A percentile compares a stretch with the other conserved stretches of the same genome.
phyloP scores from a whole-genome alignment of 768 basidiomycete genomes.

The Harrya chromipes region DNA sequence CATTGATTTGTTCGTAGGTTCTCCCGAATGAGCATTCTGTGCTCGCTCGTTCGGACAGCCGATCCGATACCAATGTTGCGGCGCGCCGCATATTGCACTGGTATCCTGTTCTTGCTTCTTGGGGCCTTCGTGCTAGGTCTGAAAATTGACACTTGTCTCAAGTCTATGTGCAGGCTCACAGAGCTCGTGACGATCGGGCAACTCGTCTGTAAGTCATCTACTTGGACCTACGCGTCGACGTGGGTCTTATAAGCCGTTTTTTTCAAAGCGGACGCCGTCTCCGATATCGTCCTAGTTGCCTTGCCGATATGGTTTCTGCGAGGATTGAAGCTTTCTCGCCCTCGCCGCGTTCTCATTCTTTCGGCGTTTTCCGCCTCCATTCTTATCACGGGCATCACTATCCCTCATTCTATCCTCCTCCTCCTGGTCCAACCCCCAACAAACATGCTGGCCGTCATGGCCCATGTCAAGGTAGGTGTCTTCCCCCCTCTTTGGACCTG shows the following conservation, averaged over 20 bases:
- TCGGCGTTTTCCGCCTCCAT: slow-evolving; percentile 22
- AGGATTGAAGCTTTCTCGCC: slow-evolving; percentile 12
- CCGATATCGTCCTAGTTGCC: slow-evolving; percentile 21
- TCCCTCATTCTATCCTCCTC: slow-evolving; percentile 23
- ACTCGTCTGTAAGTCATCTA: slow-evolving; percentile 21
- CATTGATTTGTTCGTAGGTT: slow-evolving; percentile 14
- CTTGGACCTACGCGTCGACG: no score
- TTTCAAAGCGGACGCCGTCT: slow-evolving; percentile 21
- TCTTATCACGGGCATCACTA: slow-evolving; percentile 20
- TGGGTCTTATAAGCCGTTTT: no score
- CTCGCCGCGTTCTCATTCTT: slow-evolving; percentile 19
- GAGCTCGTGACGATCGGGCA: slow-evolving; percentile 14
- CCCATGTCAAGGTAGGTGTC: slow-evolving; percentile 22
- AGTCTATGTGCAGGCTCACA: neutral
- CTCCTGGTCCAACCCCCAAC: slow-evolving; percentile 3
- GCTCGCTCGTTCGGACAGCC: slow-evolving; percentile 21
- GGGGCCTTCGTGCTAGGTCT: slow-evolving; percentile 14
- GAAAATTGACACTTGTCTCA: slow-evolving; percentile 16
- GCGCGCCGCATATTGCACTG: slow-evolving; percentile 14
- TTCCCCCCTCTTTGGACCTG: no score
- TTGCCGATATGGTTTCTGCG: slow-evolving; percentile 15
- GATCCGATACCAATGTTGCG: slow-evolving; percentile 10
- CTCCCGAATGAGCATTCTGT: slow-evolving; percentile 27
- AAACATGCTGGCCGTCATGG: slow-evolving; percentile 12
- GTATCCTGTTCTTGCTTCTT: slow-evolving; percentile 14